These are phyloP conservation scores for Talaromyces rugulosus DNA, from an alignment of 2,329 filamentous ascomycete genomes.

Conservation along the genomic window DNA sequence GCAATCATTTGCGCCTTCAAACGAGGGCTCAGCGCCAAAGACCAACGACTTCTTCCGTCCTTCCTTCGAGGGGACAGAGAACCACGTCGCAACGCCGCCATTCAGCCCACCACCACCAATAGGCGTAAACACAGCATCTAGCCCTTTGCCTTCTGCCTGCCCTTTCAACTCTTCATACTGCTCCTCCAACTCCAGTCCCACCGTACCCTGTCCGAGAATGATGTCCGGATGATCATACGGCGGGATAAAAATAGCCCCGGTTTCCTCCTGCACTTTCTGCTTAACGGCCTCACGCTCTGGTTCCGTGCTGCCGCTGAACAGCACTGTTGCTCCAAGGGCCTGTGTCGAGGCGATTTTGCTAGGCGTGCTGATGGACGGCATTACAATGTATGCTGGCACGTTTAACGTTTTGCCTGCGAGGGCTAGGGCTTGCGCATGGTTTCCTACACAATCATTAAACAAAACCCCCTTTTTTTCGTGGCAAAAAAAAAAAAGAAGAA, in stretches of 20 bases:
- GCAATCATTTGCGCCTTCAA: conserved; percentile 80
- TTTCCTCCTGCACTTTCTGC: conserved; percentile 62
- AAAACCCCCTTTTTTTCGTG: background rate
- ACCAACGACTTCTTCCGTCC: conserved; percentile 62
- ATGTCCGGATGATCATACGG: conserved; percentile 93
- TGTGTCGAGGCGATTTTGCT: conserved; percentile 81
- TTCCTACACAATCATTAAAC: conserved; percentile 55
- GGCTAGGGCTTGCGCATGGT: conserved; percentile 89
- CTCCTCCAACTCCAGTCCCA: conserved; percentile 73
- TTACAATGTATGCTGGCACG: conserved; percentile 82
- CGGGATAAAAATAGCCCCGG: conserved; percentile 74
- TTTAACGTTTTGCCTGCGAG: conserved; percentile 71
- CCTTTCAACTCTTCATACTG: conserved; percentile 57
- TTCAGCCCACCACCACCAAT: conserved; percentile 88
- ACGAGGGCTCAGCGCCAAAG: conserved; percentile 81
- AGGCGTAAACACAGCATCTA: conserved; percentile 74
- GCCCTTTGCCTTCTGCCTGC: conserved; percentile 14
- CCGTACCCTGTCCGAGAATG: conserved; percentile 88
- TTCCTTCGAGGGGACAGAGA: conserved; percentile 41
- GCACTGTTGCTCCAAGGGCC: conserved; percentile 70
- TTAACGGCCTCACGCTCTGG: conserved; percentile 77
- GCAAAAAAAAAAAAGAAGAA: background rate
- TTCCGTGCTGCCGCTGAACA: conserved; percentile 77
- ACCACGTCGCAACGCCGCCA: conserved; percentile 72
- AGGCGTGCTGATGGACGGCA: conserved; percentile 81